These are phyloP conservation scores for Lupinus albus DNA, from an alignment of 306 rosid species.

Conservation along the genomic window DNA sequence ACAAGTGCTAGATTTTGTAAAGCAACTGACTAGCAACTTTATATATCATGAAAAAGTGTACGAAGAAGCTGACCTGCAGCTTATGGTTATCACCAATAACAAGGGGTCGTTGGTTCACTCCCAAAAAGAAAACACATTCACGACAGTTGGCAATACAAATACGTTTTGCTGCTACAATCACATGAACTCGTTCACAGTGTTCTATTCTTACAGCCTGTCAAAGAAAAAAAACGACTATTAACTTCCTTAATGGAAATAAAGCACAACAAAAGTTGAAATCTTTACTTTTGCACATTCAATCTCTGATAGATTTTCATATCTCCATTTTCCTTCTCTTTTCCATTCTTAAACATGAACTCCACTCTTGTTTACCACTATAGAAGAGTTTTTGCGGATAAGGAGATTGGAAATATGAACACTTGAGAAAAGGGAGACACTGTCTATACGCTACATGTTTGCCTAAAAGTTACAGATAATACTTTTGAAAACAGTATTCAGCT, in stretches of 20 bases:
- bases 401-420: no score
- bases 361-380: no score
- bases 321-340: no score
- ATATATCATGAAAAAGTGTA: slow-evolving; percentile 31
- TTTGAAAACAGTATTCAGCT: no score
- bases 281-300: no score
- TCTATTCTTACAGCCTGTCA: slow-evolving; percentile 95
- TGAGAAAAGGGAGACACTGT: no score
- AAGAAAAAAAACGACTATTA: slow-evolving; percentile 25
- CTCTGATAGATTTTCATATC: no score
- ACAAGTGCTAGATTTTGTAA: background rate
- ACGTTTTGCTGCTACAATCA: slow-evolving; percentile 82
- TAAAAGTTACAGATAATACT: no score
- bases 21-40: slow-evolving; percentile 29
- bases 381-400: no score
- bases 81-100: slow-evolving; percentile 92
- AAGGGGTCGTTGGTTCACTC: slow-evolving; percentile 94
- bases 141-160: slow-evolving; percentile 98
- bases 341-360: no score
- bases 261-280: background rate
- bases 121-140: slow-evolving; percentile 87
- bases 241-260: slow-evolving; percentile 38
- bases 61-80: slow-evolving; percentile 70
- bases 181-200: slow-evolving; percentile 98
- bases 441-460: no score